These are phyloP conservation scores for Pisolithus albus DNA, from an alignment of 768 basidiomycete genomes.

Conservation along the genomic window DNA sequence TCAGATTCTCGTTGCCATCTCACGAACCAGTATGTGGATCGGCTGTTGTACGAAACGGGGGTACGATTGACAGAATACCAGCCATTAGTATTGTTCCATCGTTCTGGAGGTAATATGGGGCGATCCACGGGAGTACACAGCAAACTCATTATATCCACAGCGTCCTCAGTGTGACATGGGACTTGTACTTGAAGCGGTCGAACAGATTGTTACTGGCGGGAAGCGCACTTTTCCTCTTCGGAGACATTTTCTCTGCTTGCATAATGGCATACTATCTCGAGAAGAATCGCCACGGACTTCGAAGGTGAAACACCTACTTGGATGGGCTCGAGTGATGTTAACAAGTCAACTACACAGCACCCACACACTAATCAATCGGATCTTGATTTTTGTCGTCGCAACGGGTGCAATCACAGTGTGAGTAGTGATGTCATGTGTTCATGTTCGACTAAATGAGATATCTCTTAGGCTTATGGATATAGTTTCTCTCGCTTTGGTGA, in stretches of 20 bases:
- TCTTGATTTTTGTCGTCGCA: constrained; percentile 1
- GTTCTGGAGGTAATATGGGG: background rate
- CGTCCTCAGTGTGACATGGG: constrained; percentile 1
- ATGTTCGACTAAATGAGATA: background rate
- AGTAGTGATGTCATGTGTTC: background rate
- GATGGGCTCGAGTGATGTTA: background rate
- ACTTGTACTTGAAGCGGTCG: background rate
- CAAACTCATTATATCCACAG: background rate
- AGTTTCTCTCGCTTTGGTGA: constrained; percentile 1
- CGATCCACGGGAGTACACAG: too few species aligned
- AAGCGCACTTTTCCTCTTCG: constrained; percentile 6
- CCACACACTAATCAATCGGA: constrained; percentile 13
- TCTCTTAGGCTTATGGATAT: constrained; percentile 2
- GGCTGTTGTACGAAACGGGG: background rate
- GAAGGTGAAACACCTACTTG: background rate
- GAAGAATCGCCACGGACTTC: background rate
- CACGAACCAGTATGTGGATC: constrained; percentile 1
- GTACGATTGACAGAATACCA: background rate
- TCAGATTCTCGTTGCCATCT: background rate
- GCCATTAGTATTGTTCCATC: background rate
- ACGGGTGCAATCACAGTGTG: constrained; percentile 5
- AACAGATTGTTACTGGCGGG: background rate
- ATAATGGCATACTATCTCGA: constrained; percentile 2
- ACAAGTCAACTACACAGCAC: constrained; percentile 7
- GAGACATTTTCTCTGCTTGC: constrained; percentile 1